phyloP scores from a whole-genome alignment of 139 green algal species.

The Protoeuglena noctilucae region DNA sequence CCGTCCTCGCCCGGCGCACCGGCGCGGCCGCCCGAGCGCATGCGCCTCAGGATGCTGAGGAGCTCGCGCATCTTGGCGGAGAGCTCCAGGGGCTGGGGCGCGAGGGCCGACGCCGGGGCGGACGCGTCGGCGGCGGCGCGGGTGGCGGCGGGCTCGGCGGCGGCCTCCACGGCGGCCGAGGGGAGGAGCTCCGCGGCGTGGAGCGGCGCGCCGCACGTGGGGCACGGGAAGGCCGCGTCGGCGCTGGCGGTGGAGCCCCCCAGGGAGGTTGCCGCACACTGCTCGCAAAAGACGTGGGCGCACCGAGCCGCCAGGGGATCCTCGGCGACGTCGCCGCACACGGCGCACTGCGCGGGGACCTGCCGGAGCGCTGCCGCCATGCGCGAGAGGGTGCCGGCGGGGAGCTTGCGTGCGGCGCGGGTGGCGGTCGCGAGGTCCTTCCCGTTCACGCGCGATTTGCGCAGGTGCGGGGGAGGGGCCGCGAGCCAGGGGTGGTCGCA shows the following conservation, averaged over 20 bases:
- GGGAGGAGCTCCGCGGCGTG: conserved; percentile 18
- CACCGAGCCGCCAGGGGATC: conserved; percentile 41
- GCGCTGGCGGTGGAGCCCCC: background rate
- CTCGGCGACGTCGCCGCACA: conserved; percentile 62
- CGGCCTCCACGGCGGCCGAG: conserved; percentile 22
- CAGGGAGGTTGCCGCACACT: conserved; percentile 32
- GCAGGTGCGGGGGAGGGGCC: no score
- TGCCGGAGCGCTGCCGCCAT: no score
- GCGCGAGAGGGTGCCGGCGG: no score
- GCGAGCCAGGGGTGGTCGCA: no score
- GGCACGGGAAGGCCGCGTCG: conserved; percentile 17
- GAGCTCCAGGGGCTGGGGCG: conserved; percentile 5
- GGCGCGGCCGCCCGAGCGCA: no score
- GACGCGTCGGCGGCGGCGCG: background rate
- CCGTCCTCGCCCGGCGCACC: no score
- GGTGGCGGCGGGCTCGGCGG: background rate
- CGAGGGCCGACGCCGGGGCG: background rate
- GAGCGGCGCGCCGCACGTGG: conserved; percentile 19
- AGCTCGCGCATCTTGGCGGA: conserved; percentile 20
- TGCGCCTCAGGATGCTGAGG: no score
- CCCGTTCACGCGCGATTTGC: no score
- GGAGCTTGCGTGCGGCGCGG: no score
- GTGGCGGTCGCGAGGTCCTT: no score
- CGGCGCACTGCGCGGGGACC: conserved; percentile 19
- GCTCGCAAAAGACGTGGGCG: conserved; percentile 63